A percentile compares a stretch with the other conserved stretches of the same genome.
Evolutionary conservation across 176 grass and related monocot genomes (phyloP).

Genomic region (Eremochloa ophiuroides): DNA sequence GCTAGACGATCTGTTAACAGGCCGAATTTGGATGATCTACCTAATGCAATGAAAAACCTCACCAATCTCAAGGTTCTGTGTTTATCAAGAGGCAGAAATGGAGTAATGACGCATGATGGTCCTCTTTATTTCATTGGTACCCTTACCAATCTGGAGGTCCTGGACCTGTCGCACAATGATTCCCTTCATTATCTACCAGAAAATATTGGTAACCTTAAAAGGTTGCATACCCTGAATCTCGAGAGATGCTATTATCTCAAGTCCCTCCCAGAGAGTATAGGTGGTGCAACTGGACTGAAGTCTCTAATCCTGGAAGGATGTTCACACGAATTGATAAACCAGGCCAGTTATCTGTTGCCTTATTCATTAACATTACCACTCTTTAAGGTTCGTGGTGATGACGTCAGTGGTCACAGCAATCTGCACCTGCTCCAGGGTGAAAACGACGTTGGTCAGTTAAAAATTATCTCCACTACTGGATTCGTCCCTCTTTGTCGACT

Average conservation of each 20-base stretch:
- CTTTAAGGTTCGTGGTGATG: neutral
- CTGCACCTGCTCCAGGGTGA: neutral
- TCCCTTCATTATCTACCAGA: neutral
- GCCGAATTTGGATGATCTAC: neutral
- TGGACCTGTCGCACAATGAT: accelerated
- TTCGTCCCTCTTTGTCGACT: too few relatives aligned
- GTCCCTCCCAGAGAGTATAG: neutral
- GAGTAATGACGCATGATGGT: neutral
- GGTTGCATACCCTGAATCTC: neutral
- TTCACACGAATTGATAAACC: neutral
- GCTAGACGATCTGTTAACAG: too few relatives aligned
- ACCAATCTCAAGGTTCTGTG: neutral
- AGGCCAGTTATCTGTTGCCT: neutral
- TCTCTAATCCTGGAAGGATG: neutral
- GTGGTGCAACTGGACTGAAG: neutral
- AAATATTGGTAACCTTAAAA: neutral
- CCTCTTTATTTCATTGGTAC: neutral
- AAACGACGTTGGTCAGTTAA: neutral
- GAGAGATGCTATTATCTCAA: accelerated
- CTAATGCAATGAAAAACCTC: neutral
- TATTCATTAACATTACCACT: neutral
- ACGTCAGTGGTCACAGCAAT: neutral
- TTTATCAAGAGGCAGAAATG: neutral
- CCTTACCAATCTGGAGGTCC: neutral
- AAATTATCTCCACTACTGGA: neutral